phyloP scores from a whole-genome alignment of 1,284 basidiomycete species.

The Phylloboletellus chloephorus region DNA sequence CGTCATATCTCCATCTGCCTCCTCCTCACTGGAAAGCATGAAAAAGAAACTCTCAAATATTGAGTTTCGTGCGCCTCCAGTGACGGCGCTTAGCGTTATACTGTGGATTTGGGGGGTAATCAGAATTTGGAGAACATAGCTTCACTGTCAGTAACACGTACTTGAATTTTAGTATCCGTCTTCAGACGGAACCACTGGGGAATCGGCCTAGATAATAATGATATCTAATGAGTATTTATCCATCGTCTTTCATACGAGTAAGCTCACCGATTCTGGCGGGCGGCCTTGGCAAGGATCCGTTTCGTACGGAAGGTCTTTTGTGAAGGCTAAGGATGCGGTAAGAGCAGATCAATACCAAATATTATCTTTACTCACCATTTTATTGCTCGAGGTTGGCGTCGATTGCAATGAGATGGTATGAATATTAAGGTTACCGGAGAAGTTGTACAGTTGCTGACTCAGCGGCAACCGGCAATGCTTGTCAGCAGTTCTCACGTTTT shows the following conservation, averaged over 20 bases:
- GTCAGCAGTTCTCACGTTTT: slow-evolving; percentile 6
- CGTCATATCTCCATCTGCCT: slow-evolving; percentile 19
- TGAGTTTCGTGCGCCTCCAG: slow-evolving; percentile 94
- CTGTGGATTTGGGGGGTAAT: slow-evolving; percentile 32
- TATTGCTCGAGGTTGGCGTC: slow-evolving; percentile 19
- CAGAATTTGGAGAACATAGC: neutral
- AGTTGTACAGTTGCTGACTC: slow-evolving; percentile 36
- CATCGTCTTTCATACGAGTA: neutral
- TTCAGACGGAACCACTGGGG: slow-evolving; percentile 99
- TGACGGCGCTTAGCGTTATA: slow-evolving; percentile 94
- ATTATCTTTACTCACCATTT: slow-evolving; percentile 23
- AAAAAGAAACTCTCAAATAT: slow-evolving; percentile 56
- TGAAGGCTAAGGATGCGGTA: slow-evolving; percentile 64
- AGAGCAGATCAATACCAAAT: neutral
- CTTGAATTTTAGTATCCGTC: slow-evolving; percentile 92
- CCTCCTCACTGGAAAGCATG: slow-evolving; percentile 1
- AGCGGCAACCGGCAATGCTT: slow-evolving; percentile 14
- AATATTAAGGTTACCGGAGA: slow-evolving; percentile 27
- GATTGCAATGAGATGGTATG: slow-evolving; percentile 15
- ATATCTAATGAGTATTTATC: slow-evolving; percentile 1
- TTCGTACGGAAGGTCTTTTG: slow-evolving; percentile 98
- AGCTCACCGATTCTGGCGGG: slow-evolving; percentile 89
- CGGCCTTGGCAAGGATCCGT: slow-evolving; percentile 94
- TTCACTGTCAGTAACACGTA: slow-evolving; percentile 37
- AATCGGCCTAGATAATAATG: slow-evolving; percentile 66